Evolutionary conservation across 495 filamentous ascomycete genomes (phyloP), one percentile per base, ranked within the genome.

Genomic region (Neurospora sp.): DNA sequence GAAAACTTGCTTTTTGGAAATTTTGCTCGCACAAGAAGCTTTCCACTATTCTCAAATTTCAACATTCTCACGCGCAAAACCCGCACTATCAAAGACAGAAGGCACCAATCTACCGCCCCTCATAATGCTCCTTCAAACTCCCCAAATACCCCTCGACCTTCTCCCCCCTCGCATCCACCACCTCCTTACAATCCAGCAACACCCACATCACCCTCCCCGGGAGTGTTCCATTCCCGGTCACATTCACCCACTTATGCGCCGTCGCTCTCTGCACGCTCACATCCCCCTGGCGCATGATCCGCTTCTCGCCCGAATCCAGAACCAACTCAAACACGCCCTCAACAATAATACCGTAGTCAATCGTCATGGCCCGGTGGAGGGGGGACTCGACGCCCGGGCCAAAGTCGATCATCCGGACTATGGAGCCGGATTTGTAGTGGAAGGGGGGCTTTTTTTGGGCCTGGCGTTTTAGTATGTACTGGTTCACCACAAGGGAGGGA

Each of bases 271-370:
- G 87, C 53, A 90, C 82, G 7, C 77, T 76, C 2, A 86, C 76
- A 78, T 91, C 88, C 0, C 89, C 89, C 22, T 78, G 76, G 71
- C 82, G 77, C 83, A 91, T 77, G 0, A 82, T 72, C 59, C 81
- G 75, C 70, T 78, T 83, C 77, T 89, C 88, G 0, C 90, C 84
- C 74, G 76, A 72, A 74, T 90, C 89, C 16, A 91, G 75, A 4
- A 81, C 76, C 74, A 87, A 81, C 81, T 84, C 85, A 27, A 89
- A 75, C 74, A 84, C 75, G 0, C 90, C 91, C 73, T 92, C 89
- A 4, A 92, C 61, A 31, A 92, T 86, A 39, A 91, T 78, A 0
- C 87, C 89, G 71, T 90, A 91, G 75, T 92, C 91, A 1, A 92
- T 79, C 22, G 82, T 86, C 68, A 86, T 79, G 3, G 91, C 91